phyloP scores from a whole-genome alignment of 2,329 filamentous ascomycete genomes.

The Aspergillus cejpii region DNA sequence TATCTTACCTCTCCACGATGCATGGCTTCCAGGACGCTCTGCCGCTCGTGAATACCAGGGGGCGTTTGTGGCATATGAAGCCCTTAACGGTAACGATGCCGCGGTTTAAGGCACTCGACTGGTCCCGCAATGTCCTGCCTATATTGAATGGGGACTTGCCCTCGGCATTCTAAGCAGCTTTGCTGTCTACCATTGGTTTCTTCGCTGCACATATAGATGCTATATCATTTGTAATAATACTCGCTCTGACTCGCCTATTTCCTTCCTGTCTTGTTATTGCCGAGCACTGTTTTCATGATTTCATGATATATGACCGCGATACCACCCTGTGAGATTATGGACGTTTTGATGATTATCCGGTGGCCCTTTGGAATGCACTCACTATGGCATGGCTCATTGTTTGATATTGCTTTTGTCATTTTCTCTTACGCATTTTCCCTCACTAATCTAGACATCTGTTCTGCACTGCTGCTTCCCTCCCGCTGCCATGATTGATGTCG shows the following conservation, averaged over 20 bases:
- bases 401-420: background rate
- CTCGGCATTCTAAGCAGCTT: background rate
- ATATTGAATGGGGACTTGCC: background rate
- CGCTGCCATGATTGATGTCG: no score
- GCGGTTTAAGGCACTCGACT: conserved; percentile 3
- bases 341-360: background rate
- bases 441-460: background rate
- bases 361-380: background rate
- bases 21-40: conserved; percentile 38
- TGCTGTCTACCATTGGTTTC: background rate
- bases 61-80: conserved; percentile 14
- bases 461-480: background rate
- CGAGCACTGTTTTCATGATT: background rate
- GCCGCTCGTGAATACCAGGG: conserved; percentile 16
- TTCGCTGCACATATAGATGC: background rate
- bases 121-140: background rate
- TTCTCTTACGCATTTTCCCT: background rate
- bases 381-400: background rate
- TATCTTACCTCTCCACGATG: conserved; percentile 38
- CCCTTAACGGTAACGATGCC: conserved; percentile 11
- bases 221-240: background rate
- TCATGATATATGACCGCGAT: conserved; percentile 4
- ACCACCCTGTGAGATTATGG: conserved; percentile 1
- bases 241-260: background rate
- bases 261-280: background rate